Evolutionary conservation across 179 eudicot genomes (phyloP).

Genomic region (Silene coronaria): DNA sequence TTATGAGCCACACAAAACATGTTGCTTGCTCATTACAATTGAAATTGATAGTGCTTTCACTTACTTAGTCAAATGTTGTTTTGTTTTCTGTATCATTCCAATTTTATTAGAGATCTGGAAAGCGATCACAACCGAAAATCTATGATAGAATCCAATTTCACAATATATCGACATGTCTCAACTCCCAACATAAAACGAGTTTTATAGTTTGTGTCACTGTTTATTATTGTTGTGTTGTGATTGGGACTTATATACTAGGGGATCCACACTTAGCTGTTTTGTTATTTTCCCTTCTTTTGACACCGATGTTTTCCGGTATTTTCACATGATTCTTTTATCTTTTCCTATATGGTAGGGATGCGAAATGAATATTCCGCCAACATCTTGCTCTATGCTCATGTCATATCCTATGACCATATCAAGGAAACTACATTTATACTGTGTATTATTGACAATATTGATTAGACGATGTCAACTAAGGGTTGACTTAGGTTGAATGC

Average conservation of each 20-base stretch:
- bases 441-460: no score
- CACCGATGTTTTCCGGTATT: not conserved
- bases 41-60: not conserved
- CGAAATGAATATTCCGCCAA: conserved; percentile 27
- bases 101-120: not conserved
- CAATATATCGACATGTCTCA: no score
- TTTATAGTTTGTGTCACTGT: conserved; percentile 1
- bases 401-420: conserved; percentile 9
- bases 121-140: not conserved
- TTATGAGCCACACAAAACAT: conserved; percentile 8
- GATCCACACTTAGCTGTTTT: not conserved
- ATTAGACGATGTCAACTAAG: no score
- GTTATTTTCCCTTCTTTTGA: not conserved
- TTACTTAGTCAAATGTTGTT: not conserved
- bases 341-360: conserved; percentile 16
- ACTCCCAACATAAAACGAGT: not conserved
- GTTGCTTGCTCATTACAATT: not conserved
- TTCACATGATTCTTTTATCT: conserved; percentile 10
- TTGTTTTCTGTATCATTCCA: not conserved
- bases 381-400: conserved; percentile 22
- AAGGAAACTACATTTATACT: not conserved
- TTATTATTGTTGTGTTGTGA: not conserved
- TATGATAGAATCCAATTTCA: not conserved
- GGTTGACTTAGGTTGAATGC: no score
- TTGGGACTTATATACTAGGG: not conserved